Evolutionary conservation across 1,284 basidiomycete species (phyloP), one percentile per base, ranked within the genome.

Genomic region (Melampsora larici-populina): DNA sequence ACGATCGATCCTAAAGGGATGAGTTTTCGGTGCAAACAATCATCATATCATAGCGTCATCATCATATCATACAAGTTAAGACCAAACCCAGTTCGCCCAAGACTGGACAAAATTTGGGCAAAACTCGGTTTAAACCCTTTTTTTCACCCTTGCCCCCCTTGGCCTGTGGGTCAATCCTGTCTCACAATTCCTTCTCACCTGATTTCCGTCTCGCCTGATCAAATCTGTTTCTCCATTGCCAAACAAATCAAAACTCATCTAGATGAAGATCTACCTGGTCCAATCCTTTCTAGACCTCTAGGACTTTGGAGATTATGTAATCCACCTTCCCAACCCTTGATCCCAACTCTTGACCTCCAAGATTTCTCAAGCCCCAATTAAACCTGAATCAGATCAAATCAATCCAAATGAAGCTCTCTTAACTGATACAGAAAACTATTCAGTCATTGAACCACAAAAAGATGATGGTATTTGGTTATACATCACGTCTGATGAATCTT

Each of bases 11-110:
- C 92, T 62, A 93, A 95, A 72, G 89, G 89, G 31, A 88, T 89
- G 78, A 90, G 91, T 0, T 96, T 96, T 88, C 91, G 92, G 82
- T 92, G 92, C 26, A 97, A 97, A 83, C 91, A 94, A 21, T 96
- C n/a, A n/a, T n/a, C n/a, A n/a, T n/a, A n/a, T n/a, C n/a, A n/a
- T n/a, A n/a, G n/a, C n/a, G n/a, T n/a, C n/a, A n/a, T n/a, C n/a
- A n/a, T n/a, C n/a, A n/a, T n/a, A n/a, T n/a, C n/a, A n/a, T n/a
- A n/a, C n/a, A n/a, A n/a, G n/a, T n/a, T n/a, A n/a, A n/a, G n/a
- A n/a, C n/a, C n/a, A n/a, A n/a, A n/a, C n/a, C n/a, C n/a, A n/a
- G n/a, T n/a, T n/a, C n/a, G n/a, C n/a, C n/a, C n/a, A n/a, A n/a
- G n/a, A n/a, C n/a, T n/a, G n/a, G n/a, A n/a, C n/a, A n/a, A n/a